phyloP scores from a whole-genome alignment of 805 yeast species.

The Wickerhamiella alocasiicola region DNA sequence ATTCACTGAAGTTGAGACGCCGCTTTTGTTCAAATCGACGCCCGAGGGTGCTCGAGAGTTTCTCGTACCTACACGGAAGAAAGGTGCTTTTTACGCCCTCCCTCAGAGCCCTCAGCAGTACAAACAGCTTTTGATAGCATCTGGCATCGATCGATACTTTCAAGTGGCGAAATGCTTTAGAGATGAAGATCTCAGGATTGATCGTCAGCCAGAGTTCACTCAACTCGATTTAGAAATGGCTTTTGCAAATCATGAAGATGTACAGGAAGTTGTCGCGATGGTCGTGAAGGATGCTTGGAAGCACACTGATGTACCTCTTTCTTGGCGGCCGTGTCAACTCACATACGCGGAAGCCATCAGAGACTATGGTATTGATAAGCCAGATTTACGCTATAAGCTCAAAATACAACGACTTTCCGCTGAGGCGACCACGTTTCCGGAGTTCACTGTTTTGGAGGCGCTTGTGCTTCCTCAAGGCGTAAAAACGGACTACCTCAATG shows the following conservation, averaged over 20 bases:
- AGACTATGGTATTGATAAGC: conserved; percentile 83
- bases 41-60: conserved; percentile 98
- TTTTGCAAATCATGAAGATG: conserved; percentile 57
- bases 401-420: conserved; percentile 39
- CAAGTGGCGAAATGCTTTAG: conserved; percentile 92
- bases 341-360: conserved; percentile 58
- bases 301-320: conserved; percentile 22
- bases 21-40: conserved; percentile 82
- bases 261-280: conserved; percentile 49
- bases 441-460: conserved; percentile 63
- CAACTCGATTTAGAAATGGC: conserved; percentile 95
- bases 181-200: conserved; percentile 89
- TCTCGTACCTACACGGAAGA: conserved; percentile 74
- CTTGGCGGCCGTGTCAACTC: conserved; percentile 23
- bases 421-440: conserved; percentile 28
- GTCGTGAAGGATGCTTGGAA: conserved; percentile 47
- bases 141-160: conserved; percentile 75
- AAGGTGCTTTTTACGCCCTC: conserved; percentile 60
- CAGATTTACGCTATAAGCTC: conserved; percentile 57
- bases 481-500: not conserved
- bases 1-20: conserved; percentile 85
- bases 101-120: conserved; percentile 99
- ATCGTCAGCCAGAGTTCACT: conserved; percentile 95
- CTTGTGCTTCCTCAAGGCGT: conserved; percentile 35
- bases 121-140: conserved; percentile 87